Evolutionary conservation across 129 eudicot genomes (phyloP).

Genomic region (Smallanthus sonchifolius): DNA sequence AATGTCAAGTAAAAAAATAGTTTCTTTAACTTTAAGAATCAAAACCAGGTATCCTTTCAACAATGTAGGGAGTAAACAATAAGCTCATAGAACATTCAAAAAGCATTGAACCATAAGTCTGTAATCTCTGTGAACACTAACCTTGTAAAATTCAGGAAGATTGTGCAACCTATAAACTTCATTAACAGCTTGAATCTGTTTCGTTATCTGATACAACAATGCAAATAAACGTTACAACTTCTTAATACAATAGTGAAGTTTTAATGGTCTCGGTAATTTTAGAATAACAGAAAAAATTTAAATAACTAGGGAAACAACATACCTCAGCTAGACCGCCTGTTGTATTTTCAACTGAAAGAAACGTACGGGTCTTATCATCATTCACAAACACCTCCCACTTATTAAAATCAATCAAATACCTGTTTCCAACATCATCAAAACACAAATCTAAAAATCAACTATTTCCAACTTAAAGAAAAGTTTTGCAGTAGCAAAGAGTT

Average conservation of each 20-base stretch:
- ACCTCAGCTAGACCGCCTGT: conserved; percentile 77
- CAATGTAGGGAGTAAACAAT: background rate
- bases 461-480: background rate
- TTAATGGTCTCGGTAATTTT: too few relatives aligned
- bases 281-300: too few relatives aligned
- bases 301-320: conserved; percentile 11
- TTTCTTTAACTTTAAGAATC: background rate
- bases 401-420: conserved; percentile 76
- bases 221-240: background rate
- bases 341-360: conserved; percentile 68
- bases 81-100: background rate
- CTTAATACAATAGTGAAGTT: too few relatives aligned
- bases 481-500: background rate
- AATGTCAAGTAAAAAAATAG: background rate
- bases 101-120: conserved; percentile 2
- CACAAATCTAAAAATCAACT: background rate
- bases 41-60: background rate
- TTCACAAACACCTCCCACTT: conserved; percentile 93
- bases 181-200: conserved; percentile 79
- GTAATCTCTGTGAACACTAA: conserved; percentile 24
- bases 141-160: conserved; percentile 93
- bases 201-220: conserved; percentile 50
- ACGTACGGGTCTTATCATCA: conserved; percentile 78
- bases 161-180: conserved; percentile 84
- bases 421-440: conserved; percentile 30